Evolutionary conservation across 306 rosid genomes (phyloP).

Genomic region (Prunus armeniaca): DNA sequence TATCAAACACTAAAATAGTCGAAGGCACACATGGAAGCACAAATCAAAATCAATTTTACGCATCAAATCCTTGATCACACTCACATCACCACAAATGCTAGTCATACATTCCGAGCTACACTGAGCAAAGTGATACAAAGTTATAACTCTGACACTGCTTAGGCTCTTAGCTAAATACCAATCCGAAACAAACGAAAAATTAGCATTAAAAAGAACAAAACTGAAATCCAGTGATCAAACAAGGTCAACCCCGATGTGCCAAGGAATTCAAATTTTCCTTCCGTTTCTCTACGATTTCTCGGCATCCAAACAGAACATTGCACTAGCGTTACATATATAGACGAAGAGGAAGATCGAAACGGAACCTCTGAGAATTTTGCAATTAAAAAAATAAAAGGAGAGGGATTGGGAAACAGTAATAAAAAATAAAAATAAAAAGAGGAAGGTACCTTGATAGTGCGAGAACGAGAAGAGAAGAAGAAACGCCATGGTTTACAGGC

Average conservation of each 20-base stretch:
- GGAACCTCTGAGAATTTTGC: background rate
- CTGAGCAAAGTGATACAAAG: background rate
- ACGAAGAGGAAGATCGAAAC: conserved; percentile 6
- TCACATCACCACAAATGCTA: background rate
- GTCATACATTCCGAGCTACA: conserved; percentile 14
- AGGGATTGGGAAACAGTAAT: background rate
- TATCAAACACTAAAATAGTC: background rate
- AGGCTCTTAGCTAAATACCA: background rate
- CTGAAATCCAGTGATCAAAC: background rate
- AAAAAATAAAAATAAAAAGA: background rate
- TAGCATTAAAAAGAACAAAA: background rate
- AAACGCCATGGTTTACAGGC: conserved; percentile 98
- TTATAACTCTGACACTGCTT: background rate
- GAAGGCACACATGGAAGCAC: background rate
- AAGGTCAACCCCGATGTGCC: conserved; percentile 7
- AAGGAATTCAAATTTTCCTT: conserved; percentile 10
- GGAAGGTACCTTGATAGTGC: conserved; percentile 48
- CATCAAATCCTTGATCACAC: conserved; percentile 15
- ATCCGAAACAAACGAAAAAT: background rate
- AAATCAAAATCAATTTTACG: background rate
- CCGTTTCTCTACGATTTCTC: conserved; percentile 12
- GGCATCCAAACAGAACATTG: conserved; percentile 29
- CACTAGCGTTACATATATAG: background rate
- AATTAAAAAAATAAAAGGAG: background rate
- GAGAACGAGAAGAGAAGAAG: conserved; percentile 49